These are phyloP conservation scores for Leishmania mexicana DNA, from an alignment of 208 protist species.

Conservation along the genomic window DNA sequence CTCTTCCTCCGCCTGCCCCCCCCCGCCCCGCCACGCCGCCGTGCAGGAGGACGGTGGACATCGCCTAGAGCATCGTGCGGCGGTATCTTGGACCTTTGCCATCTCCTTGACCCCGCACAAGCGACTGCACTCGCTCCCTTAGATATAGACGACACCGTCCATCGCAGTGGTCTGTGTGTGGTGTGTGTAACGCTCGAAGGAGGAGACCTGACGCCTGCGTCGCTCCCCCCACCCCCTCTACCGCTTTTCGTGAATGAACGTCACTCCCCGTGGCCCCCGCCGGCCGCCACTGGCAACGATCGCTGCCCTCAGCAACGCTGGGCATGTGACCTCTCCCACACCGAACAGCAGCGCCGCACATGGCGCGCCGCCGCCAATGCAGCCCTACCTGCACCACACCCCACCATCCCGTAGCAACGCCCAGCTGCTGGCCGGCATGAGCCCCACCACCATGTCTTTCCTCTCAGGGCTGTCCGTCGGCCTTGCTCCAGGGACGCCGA, in stretches of 20 bases:
- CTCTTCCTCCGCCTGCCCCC: too few species aligned
- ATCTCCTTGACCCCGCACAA: background rate
- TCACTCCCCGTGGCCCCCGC: background rate
- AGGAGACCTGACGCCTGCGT: background rate
- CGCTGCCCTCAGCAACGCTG: background rate
- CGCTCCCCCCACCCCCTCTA: background rate
- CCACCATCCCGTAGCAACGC: constrained; percentile 10
- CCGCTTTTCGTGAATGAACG: background rate
- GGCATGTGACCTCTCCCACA: background rate
- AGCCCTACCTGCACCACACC: background rate
- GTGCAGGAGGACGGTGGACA: background rate
- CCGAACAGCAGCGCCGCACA: background rate
- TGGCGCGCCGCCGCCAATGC: background rate
- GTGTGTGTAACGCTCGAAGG: background rate
- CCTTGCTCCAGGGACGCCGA: background rate
- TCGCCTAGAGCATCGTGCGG: background rate
- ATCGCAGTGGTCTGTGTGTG: background rate
- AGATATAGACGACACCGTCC: background rate
- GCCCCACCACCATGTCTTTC: constrained; percentile 2
- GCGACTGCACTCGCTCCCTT: background rate
- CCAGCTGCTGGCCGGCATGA: constrained; percentile 17
- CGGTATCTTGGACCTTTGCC: background rate
- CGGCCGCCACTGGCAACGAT: background rate
- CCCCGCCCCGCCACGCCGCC: background rate
- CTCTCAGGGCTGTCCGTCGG: background rate